Evolutionary conservation across 345 rosid species (phyloP), one percentile per base, ranked within the genome.

Genomic region (Citropsis articulata): DNA sequence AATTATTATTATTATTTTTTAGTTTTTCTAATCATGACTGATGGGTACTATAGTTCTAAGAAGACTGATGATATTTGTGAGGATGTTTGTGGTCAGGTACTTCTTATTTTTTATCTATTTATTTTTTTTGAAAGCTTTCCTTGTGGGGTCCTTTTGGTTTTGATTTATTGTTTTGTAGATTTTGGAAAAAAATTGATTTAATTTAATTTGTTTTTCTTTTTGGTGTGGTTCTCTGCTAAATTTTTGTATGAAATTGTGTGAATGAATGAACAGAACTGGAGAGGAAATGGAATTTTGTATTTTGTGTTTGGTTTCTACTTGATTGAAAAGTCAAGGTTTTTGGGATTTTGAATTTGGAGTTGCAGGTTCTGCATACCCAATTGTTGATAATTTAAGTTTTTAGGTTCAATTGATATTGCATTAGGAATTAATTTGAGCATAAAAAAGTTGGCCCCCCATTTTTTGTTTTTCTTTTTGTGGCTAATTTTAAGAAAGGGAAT

Each of bases 11-110:
- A 33, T 28, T 40, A 18, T 19, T 50, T 2, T n/a, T 35, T 28
- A 12, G 24, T 36, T 67, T 27, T n/a, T 45, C 14, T 50, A 88
- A 86, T 75, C 90, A 93, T 93, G 97, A 77, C 87, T 55, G 91
- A 87, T 76, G 94, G 91, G 66, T 89, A 90, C 77, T 90, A 84
- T 80, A 90, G 78, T 86, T 95, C 94, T 55, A 95, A 95, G 93
- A 95, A 95, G 85, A 89, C 98, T 65, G 98, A 93, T 83, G 97
- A 88, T 83, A 82, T 90, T 7, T 91, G 94, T 80, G 92, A 84
- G 67, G 83, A 91, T 45, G 94, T 93, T 79, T 93, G 97, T 75
- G 97, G 97, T 80, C 81, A 91, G 97, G 98, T 93, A 84, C 62
- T 73, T 33, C 24, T 53, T 22, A 45, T 27, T 19, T 48, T 73